phyloP scores from a whole-genome alignment of 225 moss, liverwort and hornwort species.

The Straminergon stramineum region DNA sequence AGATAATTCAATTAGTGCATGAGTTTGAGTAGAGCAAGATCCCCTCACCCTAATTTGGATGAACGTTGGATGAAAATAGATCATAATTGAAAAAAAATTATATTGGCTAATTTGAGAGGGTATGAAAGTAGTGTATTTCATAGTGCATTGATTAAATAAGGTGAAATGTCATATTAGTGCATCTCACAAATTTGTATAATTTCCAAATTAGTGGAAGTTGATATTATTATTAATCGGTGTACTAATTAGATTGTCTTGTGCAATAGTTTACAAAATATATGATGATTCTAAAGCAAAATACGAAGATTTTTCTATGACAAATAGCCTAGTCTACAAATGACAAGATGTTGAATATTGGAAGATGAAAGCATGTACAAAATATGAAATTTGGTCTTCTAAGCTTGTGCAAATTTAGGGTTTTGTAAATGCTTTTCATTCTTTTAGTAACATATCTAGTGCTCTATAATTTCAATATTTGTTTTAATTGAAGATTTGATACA shows the following conservation, averaged over 20 bases:
- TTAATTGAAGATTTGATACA: background rate
- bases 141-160: background rate
- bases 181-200: background rate
- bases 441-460: background rate
- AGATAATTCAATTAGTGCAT: background rate
- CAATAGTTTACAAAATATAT: background rate
- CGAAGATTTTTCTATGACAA: background rate
- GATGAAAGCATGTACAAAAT: background rate
- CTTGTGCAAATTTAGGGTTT: background rate
- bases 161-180: background rate
- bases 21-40: background rate
- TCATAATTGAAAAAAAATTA: background rate
- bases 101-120: fast-evolving
- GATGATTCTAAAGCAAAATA: background rate
- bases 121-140: background rate
- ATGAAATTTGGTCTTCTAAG: background rate
- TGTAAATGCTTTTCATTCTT: background rate
- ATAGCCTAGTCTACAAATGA: too few relatives aligned
- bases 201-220: background rate
- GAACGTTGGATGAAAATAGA: background rate
- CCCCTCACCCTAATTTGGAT: background rate
- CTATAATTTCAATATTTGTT: background rate
- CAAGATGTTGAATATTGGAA: background rate
- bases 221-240: background rate
- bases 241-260: background rate